Evolutionary conservation across 345 rosid genomes (phyloP).

Genomic region (Camelina sativa): DNA sequence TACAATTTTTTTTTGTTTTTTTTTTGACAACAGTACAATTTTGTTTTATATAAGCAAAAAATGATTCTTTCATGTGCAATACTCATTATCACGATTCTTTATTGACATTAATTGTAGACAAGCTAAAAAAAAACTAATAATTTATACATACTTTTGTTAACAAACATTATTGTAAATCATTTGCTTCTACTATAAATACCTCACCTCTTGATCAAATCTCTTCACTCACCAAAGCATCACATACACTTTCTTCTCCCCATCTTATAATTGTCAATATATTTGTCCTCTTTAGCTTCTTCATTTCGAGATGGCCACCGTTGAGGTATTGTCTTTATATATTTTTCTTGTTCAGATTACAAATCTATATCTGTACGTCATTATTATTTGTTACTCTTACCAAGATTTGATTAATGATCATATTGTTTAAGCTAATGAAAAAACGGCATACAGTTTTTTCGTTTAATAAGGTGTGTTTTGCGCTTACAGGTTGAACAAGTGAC

Average conservation of each 20-base stretch:
- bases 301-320: slow-evolving; percentile 43
- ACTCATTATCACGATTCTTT: slow-evolving; percentile 30
- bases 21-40: too few species aligned
- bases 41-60: slow-evolving; percentile 16
- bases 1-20: slow-evolving; percentile 13
- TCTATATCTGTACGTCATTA: neutral
- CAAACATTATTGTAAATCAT: slow-evolving; percentile 9
- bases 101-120: neutral
- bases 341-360: neutral
- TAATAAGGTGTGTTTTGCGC: slow-evolving; percentile 7
- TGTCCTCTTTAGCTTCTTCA: slow-evolving; percentile 1
- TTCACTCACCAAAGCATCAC: slow-evolving; percentile 39
- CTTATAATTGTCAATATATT: neutral
- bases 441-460: neutral
- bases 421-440: neutral
- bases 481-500: slow-evolving; percentile 43
- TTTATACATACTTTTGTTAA: neutral
- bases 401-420: neutral
- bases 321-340: slow-evolving; percentile 23
- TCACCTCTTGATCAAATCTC: slow-evolving; percentile 19
- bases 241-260: slow-evolving; percentile 16
- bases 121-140: neutral
- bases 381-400: neutral
- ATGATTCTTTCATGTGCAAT: slow-evolving; percentile 41
- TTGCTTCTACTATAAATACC: slow-evolving; percentile 39